A percentile compares a stretch with the other conserved stretches of the same genome.
Conservation (phyloP, 495 filamentous ascomycete species). For the Tuber aestivum region DNA sequence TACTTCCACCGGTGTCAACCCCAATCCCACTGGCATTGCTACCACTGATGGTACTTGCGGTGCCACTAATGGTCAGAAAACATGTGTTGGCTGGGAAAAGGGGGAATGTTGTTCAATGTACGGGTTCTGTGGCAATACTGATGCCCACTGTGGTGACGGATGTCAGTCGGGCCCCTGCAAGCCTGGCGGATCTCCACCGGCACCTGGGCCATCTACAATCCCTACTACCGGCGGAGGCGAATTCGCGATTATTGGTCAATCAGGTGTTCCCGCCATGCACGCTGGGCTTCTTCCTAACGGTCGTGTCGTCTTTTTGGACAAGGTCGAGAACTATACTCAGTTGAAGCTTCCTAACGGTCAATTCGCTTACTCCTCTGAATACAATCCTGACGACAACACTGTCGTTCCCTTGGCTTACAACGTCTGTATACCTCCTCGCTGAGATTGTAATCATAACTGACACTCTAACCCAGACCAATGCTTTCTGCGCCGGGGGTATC, state of each 20-base stretch:
- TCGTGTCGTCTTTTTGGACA: conserved; percentile 57
- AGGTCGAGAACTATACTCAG: conserved; percentile 58
- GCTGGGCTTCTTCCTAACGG: conserved; percentile 58
- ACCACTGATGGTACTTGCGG: conserved; percentile 45
- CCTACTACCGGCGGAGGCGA: conserved; percentile 44
- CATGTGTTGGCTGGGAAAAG: conserved; percentile 38
- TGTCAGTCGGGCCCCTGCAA: conserved; percentile 47
- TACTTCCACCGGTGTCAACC: conserved; percentile 12
- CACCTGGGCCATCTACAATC: conserved; percentile 29
- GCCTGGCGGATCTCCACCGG: conserved; percentile 23
- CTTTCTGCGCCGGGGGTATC: conserved; percentile 58
- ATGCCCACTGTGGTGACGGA: conserved; percentile 47
- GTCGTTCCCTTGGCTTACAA: conserved; percentile 50
- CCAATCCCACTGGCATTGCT: conserved; percentile 25
- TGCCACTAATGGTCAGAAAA: conserved; percentile 38
- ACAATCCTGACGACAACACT: conserved; percentile 51
- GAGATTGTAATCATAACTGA: not conserved
- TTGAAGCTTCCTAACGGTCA: conserved; percentile 52
- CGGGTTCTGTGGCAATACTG: conserved; percentile 44
- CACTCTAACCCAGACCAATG: conserved; percentile 48
- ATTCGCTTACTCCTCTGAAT: conserved; percentile 57
- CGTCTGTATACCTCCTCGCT: conserved; percentile 22
- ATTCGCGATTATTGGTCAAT: conserved; percentile 50
- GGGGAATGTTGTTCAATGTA: conserved; percentile 40
- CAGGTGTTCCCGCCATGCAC: conserved; percentile 61